Percentiles rank a stretch among this genome's conserved stretches.
Conservation (phyloP, 495 filamentous ascomycete species). For the Penicillium manginii region DNA sequence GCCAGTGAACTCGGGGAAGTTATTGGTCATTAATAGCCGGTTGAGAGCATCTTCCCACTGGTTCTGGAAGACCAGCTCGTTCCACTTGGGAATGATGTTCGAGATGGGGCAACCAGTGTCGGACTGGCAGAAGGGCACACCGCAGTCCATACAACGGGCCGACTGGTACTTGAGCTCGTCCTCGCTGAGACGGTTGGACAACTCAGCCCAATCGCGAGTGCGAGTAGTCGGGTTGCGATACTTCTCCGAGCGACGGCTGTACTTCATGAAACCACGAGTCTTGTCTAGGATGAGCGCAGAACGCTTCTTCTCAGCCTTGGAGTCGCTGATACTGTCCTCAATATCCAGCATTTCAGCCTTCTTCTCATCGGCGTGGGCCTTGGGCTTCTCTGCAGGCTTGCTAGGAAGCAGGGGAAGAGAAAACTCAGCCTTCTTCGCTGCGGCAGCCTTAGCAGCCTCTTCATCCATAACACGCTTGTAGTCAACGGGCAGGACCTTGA, state of each 20-base stretch:
- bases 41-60: constrained; percentile 97
- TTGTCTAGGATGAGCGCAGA: constrained; percentile 94
- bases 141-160: constrained; percentile 99
- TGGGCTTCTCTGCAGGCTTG: constrained; percentile 58
- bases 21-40: constrained; percentile 97
- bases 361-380: constrained; percentile 63
- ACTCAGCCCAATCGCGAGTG: constrained; percentile 92
- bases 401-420: constrained; percentile 78
- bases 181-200: constrained; percentile 86
- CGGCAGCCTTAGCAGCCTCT: constrained; percentile 81
- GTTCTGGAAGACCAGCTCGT: constrained; percentile 89
- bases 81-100: constrained; percentile 99
- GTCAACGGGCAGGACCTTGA: constrained; percentile 94
- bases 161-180: constrained; percentile 99
- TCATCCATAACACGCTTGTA: constrained; percentile 95
- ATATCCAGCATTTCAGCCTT: constrained; percentile 89
- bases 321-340: constrained; percentile 89
- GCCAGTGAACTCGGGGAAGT: constrained; percentile 99
- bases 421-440: constrained; percentile 82
- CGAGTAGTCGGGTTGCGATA: constrained; percentile 87
- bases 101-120: constrained; percentile 97
- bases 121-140: constrained; percentile 98
- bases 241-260: constrained; percentile 91
- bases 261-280: constrained; percentile 99
- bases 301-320: constrained; percentile 90